Conservation (phyloP, 108 stramenopile genomes). For the Pseudonitzschia pungens region DNA sequence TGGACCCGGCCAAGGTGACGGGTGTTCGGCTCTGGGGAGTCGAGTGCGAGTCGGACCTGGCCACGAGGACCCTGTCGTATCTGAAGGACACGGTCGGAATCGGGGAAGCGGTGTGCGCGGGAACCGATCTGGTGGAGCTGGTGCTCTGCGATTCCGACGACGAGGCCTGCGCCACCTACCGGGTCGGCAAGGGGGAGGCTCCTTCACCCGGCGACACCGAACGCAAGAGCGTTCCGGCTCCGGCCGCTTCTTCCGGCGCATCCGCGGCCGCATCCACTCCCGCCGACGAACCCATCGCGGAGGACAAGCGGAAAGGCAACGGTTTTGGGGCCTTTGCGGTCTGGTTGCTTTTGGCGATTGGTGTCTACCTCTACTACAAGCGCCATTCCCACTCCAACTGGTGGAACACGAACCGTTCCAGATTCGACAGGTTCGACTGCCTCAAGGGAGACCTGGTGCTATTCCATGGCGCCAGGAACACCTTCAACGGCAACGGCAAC, state of each 20-base stretch:
- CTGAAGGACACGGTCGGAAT: background rate
- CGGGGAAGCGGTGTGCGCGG: background rate
- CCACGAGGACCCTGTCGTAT: background rate
- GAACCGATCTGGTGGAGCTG: background rate
- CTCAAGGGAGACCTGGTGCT: background rate
- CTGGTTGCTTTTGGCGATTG: background rate
- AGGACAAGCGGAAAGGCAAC: background rate
- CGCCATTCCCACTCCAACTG: background rate
- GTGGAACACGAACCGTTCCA: background rate
- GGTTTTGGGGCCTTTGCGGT: background rate
- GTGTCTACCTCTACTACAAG: background rate
- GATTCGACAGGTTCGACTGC: background rate
- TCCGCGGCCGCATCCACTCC: background rate
- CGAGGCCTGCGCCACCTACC: background rate
- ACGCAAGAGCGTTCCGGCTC: conserved; percentile 2
- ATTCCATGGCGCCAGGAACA: background rate
- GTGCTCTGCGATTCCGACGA: background rate
- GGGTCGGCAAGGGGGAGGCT: background rate
- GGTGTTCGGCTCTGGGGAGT: background rate
- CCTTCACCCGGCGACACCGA: too few species aligned
- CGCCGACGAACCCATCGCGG: background rate
- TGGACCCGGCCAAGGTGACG: background rate
- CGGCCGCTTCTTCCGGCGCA: too few species aligned
- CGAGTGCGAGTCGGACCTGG: background rate
- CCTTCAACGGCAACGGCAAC: background rate